These are phyloP conservation scores for Xylariaceae sp. DNA, from an alignment of 2,329 filamentous ascomycete genomes.

Conservation along the genomic window DNA sequence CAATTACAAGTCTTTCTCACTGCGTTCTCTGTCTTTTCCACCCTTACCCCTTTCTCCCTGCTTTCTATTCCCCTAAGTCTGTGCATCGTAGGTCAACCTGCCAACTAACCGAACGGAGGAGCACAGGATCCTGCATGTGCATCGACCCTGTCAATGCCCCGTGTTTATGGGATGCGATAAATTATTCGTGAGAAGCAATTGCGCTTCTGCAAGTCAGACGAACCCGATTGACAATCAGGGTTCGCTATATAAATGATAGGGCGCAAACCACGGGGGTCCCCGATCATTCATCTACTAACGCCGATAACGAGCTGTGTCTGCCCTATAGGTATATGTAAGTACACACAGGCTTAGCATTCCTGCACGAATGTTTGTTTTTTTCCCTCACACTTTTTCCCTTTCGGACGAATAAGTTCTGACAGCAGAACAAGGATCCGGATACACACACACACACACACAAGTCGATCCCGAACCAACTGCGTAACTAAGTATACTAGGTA, in stretches of 20 bases:
- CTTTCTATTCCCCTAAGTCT: constrained; percentile 1
- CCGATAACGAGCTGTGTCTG: constrained; percentile 4
- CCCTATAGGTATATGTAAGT: neutral
- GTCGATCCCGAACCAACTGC: too few species aligned
- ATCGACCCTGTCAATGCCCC: neutral
- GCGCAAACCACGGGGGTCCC: constrained; percentile 30
- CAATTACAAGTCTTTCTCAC: too few species aligned
- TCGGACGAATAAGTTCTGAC: too few species aligned
- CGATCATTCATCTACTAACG: constrained; percentile 17
- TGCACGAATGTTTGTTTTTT: too few species aligned
- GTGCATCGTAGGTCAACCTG: neutral
- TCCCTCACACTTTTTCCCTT: too few species aligned
- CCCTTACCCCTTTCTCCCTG: constrained; percentile 4
- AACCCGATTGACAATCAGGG: constrained; percentile 21
- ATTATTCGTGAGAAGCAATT: constrained; percentile 23
- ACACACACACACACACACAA: too few species aligned
- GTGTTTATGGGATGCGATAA: neutral
- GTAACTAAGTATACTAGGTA: too few species aligned
- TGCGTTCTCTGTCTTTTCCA: neutral
- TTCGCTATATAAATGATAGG: too few species aligned
- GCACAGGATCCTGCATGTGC: constrained; percentile 15
- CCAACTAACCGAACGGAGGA: too few species aligned
- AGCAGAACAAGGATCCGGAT: too few species aligned
- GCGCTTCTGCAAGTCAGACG: constrained; percentile 29
- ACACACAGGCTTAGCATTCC: too few species aligned